Conservation (phyloP, 192 early-diverging fungal genomes). For the Podila epigama region DNA sequence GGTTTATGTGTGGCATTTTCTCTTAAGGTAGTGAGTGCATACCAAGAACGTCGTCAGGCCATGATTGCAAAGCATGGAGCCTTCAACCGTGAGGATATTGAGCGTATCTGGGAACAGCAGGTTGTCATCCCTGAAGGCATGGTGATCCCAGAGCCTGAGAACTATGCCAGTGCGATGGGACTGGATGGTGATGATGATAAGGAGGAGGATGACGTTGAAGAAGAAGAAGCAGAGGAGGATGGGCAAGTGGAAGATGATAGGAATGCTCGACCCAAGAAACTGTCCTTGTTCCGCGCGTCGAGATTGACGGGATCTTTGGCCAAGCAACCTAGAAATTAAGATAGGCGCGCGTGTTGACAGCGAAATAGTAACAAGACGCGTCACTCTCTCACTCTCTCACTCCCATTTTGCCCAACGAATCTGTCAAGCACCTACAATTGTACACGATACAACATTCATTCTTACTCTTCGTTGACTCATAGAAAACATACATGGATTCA, state of each 20-base stretch:
- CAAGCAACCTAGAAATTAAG: slow-evolving; percentile 8
- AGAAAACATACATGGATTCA: too few relatives aligned
- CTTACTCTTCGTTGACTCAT: too few relatives aligned
- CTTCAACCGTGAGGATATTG: slow-evolving; percentile 31
- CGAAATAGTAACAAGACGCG: not conserved
- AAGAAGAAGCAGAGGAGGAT: not conserved
- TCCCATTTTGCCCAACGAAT: not conserved
- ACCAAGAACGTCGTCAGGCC: slow-evolving; percentile 44
- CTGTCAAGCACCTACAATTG: too few relatives aligned
- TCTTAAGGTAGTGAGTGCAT: slow-evolving; percentile 43
- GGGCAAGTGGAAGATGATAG: slow-evolving; percentile 16
- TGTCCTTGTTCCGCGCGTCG: slow-evolving; percentile 41
- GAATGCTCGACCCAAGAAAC: slow-evolving; percentile 35
- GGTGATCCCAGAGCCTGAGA: slow-evolving; percentile 30
- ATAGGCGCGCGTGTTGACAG: too few relatives aligned
- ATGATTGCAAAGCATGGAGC: slow-evolving; percentile 44
- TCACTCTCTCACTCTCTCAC: not conserved
- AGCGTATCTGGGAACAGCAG: slow-evolving; percentile 41
- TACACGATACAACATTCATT: too few relatives aligned
- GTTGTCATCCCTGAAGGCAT: slow-evolving; percentile 41
- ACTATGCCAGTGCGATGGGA: not conserved
- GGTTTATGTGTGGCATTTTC: not conserved
- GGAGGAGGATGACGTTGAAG: not conserved
- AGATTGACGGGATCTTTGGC: slow-evolving; percentile 37
- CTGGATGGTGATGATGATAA: not conserved